Conservation (phyloP, 2,329 filamentous ascomycete species). For the Lecanicillium sp. region DNA sequence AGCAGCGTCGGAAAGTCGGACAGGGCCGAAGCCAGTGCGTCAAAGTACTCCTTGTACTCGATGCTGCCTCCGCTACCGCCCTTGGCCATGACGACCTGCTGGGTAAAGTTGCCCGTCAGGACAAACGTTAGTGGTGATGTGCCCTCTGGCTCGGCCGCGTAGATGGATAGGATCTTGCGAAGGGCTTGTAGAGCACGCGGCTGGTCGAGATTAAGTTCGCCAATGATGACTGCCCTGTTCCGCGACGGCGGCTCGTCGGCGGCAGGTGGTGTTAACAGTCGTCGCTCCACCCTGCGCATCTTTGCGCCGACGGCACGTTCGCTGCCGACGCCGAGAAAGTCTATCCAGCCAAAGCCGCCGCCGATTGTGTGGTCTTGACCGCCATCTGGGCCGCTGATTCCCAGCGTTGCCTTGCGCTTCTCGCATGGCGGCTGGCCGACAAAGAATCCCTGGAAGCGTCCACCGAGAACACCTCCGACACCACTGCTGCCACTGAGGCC, state of each 20-base stretch:
- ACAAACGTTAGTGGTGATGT: constrained; percentile 72
- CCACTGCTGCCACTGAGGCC: constrained; percentile 70
- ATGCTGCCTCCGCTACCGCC: constrained; percentile 75
- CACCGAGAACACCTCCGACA: constrained; percentile 85
- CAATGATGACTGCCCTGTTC: constrained; percentile 63
- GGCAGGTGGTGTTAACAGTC: constrained; percentile 45
- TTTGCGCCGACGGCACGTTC: constrained; percentile 74
- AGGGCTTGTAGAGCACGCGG: constrained; percentile 76
- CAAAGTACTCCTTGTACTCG: constrained; percentile 95
- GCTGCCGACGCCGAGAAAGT: constrained; percentile 87
- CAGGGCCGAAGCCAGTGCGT: constrained; percentile 73
- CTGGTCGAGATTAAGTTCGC: constrained; percentile 80
- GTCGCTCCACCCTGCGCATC: constrained; percentile 74
- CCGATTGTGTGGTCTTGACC: constrained; percentile 56
- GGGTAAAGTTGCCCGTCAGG: constrained; percentile 76
- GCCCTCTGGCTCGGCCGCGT: constrained; percentile 57
- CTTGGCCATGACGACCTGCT: constrained; percentile 56
- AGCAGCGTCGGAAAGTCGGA: constrained; percentile 78
- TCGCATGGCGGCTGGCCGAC: constrained; percentile 90
- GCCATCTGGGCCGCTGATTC: constrained; percentile 55
- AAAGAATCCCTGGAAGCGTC: constrained; percentile 82
- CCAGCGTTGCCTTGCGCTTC: constrained; percentile 70
- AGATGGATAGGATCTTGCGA: constrained; percentile 67
- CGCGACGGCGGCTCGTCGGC: constrained; percentile 28
- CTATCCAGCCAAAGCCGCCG: constrained; percentile 92